Evolutionary conservation across 441 rosid genomes (phyloP).

Genomic region (Gossypium laxum): DNA sequence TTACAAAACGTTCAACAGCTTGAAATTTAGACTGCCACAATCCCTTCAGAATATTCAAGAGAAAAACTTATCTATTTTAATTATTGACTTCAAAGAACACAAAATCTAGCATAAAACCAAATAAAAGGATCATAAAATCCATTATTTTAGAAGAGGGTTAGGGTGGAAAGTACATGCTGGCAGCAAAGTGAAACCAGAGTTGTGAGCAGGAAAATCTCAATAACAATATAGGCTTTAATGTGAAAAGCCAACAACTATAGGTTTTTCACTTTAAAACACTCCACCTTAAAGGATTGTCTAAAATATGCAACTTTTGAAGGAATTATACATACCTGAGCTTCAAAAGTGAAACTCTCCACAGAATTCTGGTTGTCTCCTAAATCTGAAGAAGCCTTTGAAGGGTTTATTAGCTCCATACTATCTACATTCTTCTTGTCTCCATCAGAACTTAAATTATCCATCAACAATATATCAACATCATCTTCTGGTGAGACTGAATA

Average conservation of each 20-base stretch:
- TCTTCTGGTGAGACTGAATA: conserved; percentile 72
- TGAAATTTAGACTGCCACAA: not conserved
- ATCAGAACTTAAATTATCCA: conserved; percentile 43
- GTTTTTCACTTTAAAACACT: not conserved
- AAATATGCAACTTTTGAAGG: not conserved
- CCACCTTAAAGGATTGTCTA: not conserved
- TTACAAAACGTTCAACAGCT: not conserved
- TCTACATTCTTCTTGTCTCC: conserved; percentile 36
- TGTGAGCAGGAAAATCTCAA: not conserved
- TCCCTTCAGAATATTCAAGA: not conserved
- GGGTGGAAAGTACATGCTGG: not conserved
- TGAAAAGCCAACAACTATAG: not conserved
- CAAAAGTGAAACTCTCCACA: conserved; percentile 67
- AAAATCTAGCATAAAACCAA: conserved; percentile 6
- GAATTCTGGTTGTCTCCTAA: conserved; percentile 36
- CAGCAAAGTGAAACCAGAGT: not conserved
- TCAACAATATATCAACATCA: conserved; percentile 67
- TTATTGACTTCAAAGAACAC: not conserved
- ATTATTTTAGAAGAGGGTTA: not conserved
- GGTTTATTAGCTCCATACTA: conserved; percentile 31
- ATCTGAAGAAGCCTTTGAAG: conserved; percentile 28
- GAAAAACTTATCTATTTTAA: not conserved
- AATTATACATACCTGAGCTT: conserved; percentile 62
- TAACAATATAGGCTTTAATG: not conserved
- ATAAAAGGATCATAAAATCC: not conserved